Evolutionary conservation across 148 eudicot genomes (phyloP).

Genomic region (Drosera capensis): DNA sequence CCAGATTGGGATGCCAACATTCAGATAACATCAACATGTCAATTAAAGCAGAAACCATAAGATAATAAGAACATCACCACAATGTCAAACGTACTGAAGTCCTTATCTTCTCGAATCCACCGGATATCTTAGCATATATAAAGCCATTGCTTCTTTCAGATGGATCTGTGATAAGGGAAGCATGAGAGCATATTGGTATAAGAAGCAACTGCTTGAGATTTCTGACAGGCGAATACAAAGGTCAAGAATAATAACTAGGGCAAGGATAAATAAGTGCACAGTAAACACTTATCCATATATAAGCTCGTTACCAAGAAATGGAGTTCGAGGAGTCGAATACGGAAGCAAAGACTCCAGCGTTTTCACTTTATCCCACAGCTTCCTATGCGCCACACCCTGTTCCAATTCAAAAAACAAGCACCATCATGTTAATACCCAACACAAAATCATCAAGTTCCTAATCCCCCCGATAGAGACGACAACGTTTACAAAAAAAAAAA

Average conservation of each 20-base stretch:
- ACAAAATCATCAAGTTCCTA: not conserved
- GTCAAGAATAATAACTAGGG: too few relatives aligned
- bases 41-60: not conserved
- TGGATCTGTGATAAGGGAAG: slow-evolving; percentile 39
- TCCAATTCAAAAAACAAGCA: slow-evolving; percentile 10
- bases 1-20: slow-evolving; percentile 8
- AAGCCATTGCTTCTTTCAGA: slow-evolving; percentile 57
- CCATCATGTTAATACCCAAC: not conserved
- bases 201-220: not conserved
- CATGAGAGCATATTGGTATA: not conserved
- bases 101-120: slow-evolving; percentile 83
- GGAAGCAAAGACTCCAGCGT: slow-evolving; percentile 66
- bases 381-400: slow-evolving; percentile 46
- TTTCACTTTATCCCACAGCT: slow-evolving; percentile 63
- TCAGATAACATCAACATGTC: not conserved
- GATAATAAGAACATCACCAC: not conserved
- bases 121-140: slow-evolving; percentile 83
- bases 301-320: slow-evolving; percentile 59
- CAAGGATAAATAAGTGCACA: too few relatives aligned
- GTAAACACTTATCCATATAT: too few relatives aligned
- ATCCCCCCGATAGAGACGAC: not conserved
- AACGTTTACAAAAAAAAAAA: not conserved
- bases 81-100: slow-evolving; percentile 42
- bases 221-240: not conserved
- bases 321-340: slow-evolving; percentile 53